Conservation (phyloP, 2,329 filamentous ascomycete genomes). For the Epicoccum nigrum region DNA sequence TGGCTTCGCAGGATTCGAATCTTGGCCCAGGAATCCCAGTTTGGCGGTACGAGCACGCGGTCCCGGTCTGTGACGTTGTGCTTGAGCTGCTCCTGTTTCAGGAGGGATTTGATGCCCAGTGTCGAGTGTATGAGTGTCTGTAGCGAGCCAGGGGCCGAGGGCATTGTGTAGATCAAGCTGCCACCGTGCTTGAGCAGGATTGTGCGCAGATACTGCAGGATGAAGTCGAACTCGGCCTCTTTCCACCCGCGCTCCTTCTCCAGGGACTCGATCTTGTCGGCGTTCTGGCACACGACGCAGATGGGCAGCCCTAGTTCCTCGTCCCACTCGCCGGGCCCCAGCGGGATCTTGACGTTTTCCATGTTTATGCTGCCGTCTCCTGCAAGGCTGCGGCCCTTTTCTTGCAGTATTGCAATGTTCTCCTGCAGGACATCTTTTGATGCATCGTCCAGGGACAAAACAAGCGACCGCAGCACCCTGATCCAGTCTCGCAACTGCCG, state of each 20-base stretch:
- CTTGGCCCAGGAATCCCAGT: constrained; percentile 99
- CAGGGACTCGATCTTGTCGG: constrained; percentile 86
- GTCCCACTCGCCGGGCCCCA: constrained; percentile 92
- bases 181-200: constrained; percentile 79
- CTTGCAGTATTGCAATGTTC: constrained; percentile 78
- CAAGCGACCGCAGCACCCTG: constrained; percentile 76
- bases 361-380: constrained; percentile 36
- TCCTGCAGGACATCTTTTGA: constrained; percentile 87
- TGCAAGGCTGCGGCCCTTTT: constrained; percentile 50
- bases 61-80: constrained; percentile 91
- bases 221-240: constrained; percentile 95
- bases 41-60: constrained; percentile 91
- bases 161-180: constrained; percentile 57
- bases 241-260: constrained; percentile 93
- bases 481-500: constrained; percentile 90
- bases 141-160: constrained; percentile 70
- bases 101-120: constrained; percentile 81
- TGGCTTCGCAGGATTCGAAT: constrained; percentile 89
- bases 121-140: constrained; percentile 83
- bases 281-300: constrained; percentile 95
- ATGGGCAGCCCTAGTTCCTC: constrained; percentile 85
- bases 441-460: constrained; percentile 74
- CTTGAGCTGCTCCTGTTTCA: constrained; percentile 56
- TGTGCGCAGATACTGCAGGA: constrained; percentile 90
- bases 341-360: constrained; percentile 64